Evolutionary conservation across 257 asterid genomes (phyloP).

Genomic region (Nicotiana obtusifolia): DNA sequence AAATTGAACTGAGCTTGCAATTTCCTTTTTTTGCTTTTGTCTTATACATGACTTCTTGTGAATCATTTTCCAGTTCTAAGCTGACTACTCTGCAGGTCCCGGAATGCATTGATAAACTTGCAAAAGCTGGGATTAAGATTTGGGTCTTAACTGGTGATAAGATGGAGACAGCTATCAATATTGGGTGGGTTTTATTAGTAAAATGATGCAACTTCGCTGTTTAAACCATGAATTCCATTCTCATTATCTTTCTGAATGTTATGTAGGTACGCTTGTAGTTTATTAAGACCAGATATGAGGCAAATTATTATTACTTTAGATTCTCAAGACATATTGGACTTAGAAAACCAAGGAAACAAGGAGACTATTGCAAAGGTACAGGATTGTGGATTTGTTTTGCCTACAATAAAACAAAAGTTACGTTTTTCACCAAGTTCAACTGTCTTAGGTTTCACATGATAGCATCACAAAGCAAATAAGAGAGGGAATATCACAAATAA

Average conservation of each 20-base stretch:
- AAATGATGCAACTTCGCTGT: not conserved
- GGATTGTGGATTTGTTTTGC: constrained; percentile 2
- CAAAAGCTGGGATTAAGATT: constrained; percentile 77
- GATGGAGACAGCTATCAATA: constrained; percentile 98
- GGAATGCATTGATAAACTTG: constrained; percentile 84
- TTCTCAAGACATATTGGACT: constrained; percentile 43
- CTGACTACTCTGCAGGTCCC: constrained; percentile 60
- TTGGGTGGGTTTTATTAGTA: constrained; percentile 50
- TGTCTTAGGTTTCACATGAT: constrained; percentile 53
- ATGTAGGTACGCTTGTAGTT: constrained; percentile 83
- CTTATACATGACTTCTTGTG: not conserved
- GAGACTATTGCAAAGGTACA: constrained; percentile 59
- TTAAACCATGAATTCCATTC: constrained; percentile 6
- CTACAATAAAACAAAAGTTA: not conserved
- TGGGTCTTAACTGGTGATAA: constrained; percentile 99
- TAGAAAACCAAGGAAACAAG: constrained; percentile 72
- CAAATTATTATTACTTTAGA: constrained; percentile 77
- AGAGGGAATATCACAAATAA: constrained; percentile 43
- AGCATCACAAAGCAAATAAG: constrained; percentile 58
- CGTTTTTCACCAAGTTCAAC: constrained; percentile 17
- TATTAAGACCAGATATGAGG: constrained; percentile 77
- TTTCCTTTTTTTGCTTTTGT: constrained; percentile 7
- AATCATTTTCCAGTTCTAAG: not conserved
- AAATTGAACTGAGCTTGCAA: not conserved
- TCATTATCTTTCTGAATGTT: constrained; percentile 10